Evolutionary conservation across 306 rosid genomes (phyloP), one percentile per base, ranked within the genome.

Genomic region (Quercus engelmannii): DNA sequence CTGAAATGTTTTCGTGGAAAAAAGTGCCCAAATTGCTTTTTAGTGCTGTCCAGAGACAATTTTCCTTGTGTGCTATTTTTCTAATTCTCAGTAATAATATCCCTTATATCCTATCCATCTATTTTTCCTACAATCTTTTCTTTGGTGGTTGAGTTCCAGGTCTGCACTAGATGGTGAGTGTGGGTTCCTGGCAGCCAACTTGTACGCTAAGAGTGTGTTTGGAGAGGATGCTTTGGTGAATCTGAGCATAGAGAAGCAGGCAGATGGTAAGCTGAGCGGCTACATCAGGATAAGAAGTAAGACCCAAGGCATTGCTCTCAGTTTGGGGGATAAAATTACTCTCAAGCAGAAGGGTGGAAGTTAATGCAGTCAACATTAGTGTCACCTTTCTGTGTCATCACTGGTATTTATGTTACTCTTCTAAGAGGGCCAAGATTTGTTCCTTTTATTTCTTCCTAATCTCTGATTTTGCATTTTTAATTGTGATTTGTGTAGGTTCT

Each of bases 241-340:
- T 84, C 81, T 96, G 84, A 96, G 99, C 83, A 83, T 96, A 43
- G 99, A 96, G 87, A 96, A 93, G 80, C 98, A 91, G 85, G 63
- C 78, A 31, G 99, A 96, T 67, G 92, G 87, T 54, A 96, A 96
- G 90, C 90, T 96, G 81, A 87, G 92, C 72, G 99, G 99, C 57
- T 96, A 93, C 88, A 96, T 96, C 87, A 89, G 99, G 88, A 96
- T 96, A 81, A 93, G 99, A 89, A 96, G 99, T 85, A 96, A 96
- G 86, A 96, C 99, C 71, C 99, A 96, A 83, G 99, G 99, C 61
- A 96, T 96, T 76, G 99, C 98, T 69, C 93, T 96, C 49, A 93
- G 98, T 85, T 97, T 96, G 7, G 99, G 99, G 51, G 99, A 96
- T 81, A 96, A 96, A 89, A 93, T 96, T 86, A 96, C 99, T 62